phyloP scores from a whole-genome alignment of 2,329 filamentous ascomycete species.

The Dissoconium aciculare region DNA sequence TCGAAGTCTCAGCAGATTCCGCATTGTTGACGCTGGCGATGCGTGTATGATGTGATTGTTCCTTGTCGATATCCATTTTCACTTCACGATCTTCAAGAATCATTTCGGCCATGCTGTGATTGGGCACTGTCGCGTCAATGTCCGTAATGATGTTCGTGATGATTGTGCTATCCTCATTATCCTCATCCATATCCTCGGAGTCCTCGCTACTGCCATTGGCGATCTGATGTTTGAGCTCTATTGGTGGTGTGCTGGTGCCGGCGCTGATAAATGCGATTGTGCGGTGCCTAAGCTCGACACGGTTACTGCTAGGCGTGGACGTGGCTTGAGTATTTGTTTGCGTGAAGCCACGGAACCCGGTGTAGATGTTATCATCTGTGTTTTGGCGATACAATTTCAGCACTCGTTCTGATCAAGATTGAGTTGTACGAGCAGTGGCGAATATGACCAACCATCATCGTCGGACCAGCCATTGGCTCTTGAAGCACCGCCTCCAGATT shows the following conservation, averaged over 20 bases:
- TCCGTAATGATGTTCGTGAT: constrained; percentile 19
- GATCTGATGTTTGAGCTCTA: constrained; percentile 10
- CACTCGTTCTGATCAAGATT: no score
- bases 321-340: constrained; percentile 7
- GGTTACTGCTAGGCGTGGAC: constrained; percentile 29
- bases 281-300: constrained; percentile 39
- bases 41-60: no score
- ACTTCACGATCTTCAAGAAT: constrained; percentile 12
- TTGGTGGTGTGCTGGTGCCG: constrained; percentile 30
- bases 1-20: constrained; percentile 5
- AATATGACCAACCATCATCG: no score
- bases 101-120: constrained; percentile 21
- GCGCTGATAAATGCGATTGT: constrained; percentile 47
- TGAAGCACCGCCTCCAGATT: no score
- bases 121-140: constrained; percentile 18
- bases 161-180: constrained; percentile 14
- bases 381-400: constrained; percentile 3
- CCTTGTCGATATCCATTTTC: constrained; percentile 6
- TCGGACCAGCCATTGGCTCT: no score
- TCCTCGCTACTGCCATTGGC: constrained; percentile 12
- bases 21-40: no score
- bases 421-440: no score
- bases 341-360: constrained; percentile 20
- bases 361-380: constrained; percentile 2
- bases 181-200: constrained; percentile 11